Evolutionary conservation across 352 stramenopile genomes (phyloP).

Genomic region (Globisporangium perplexum): DNA sequence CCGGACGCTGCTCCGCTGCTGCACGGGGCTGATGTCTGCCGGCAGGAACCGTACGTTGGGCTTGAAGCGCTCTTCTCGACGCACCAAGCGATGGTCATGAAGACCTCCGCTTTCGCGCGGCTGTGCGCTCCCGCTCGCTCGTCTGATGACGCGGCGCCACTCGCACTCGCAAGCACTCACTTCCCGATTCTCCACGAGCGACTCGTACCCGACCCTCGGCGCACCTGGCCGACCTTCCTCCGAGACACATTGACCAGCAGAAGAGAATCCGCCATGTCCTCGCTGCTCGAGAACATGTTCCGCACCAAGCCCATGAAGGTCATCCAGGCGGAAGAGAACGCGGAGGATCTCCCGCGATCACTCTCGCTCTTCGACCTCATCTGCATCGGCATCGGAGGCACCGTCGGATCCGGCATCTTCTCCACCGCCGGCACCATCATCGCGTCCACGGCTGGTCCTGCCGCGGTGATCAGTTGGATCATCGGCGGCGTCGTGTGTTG

Average conservation of each 20-base stretch:
- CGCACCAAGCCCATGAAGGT: conserved; percentile 51
- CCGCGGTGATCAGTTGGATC: conserved; percentile 35
- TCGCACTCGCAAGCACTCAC: not conserved
- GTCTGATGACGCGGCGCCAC: not conserved
- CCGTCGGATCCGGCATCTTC: conserved; percentile 85
- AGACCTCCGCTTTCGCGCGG: not conserved
- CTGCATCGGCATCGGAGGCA: conserved; percentile 84
- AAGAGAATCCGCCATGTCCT: not conserved
- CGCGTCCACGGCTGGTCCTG: conserved; percentile 1
- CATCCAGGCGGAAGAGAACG: conserved; percentile 46
- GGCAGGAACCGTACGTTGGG: not conserved
- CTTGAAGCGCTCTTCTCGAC: not conserved
- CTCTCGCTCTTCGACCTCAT: conserved; percentile 83
- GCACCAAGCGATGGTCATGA: too few species aligned
- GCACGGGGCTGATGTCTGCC: not conserved
- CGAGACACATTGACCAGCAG: not conserved
- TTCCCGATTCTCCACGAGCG: not conserved
- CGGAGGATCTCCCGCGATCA: conserved; percentile 36
- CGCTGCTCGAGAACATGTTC: conserved; percentile 20
- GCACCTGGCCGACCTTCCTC: not conserved
- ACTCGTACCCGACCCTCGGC: not conserved
- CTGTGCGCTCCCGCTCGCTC: not conserved
- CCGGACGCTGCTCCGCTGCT: not conserved
- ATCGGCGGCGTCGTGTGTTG: conserved; percentile 69
- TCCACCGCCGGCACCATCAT: conserved; percentile 52